Base-by-base conservation (phyloP, 2,329 filamentous ascomycete genomes). In the Colletotrichum salicis region DNA sequence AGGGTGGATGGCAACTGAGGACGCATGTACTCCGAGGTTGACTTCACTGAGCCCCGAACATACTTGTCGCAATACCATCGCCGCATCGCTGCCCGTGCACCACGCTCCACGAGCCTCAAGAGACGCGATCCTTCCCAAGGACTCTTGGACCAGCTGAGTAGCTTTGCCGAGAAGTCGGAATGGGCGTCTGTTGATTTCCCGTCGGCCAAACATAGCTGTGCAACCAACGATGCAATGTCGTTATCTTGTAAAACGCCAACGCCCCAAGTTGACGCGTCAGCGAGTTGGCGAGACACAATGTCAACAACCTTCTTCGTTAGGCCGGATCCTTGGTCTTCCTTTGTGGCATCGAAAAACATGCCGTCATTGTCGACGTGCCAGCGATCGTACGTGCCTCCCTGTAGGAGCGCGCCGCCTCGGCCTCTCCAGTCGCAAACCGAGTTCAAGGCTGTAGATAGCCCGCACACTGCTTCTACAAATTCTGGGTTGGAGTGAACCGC, bases 401-500 rank as follows among this genome's bases (percentile, higher is more conserved):
- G 88, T n/a, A 94, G 88, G 31, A 94, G 86, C 57, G 97, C 92
- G 1, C 96, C 96, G 72, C 96, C 96, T 74, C 96, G 91, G 35
- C 94, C 94, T 77, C 90, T 89, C 96, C 96, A 99, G 78, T 96
- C 93, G 79, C 96, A 99, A 6, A 99, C 95, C 7, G 96, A 98
- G 79, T 98, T 98, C 63, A 99, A 85, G 1, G 96, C 96, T 70
- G 97, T 98, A 1, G 95, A 95, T 64, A 99, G 87, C 8, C 96
- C 96, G 80, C 96, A 99, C 0, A 99, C 96, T 7, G 96, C 96
- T 83, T 99, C 96, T 1, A 96, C 94, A 82, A 99, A 99, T 41
- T 97, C 93, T 0, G 96, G 96, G 76, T 96, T 99, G n/a, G 95
- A 91, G 41, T 89, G 88, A 11, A 99, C 96, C 51, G 96, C 96